Evolutionary conservation across 2,329 filamentous ascomycete species (phyloP).

Genomic region (Aspergillus sp.): DNA sequence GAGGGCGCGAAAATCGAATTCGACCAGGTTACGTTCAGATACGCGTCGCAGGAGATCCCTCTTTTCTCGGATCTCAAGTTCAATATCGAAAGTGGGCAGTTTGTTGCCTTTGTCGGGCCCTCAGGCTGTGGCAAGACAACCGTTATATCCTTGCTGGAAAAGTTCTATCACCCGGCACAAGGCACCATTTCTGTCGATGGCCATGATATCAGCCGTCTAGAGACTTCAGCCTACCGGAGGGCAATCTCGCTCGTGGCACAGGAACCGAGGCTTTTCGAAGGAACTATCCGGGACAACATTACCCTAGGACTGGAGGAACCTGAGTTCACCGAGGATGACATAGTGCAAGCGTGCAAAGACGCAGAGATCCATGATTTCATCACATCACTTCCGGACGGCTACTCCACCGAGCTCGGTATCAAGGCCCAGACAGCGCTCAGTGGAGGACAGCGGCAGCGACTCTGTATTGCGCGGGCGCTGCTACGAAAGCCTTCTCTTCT

Average conservation of each 20-base stretch:
- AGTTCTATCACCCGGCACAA: constrained; percentile 67
- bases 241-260: constrained; percentile 40
- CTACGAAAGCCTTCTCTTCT: constrained; percentile 53
- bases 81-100: constrained; percentile 49
- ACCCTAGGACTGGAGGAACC: constrained; percentile 43
- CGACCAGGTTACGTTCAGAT: neutral
- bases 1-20: neutral
- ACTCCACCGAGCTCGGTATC: constrained; percentile 48
- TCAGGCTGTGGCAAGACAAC: constrained; percentile 65
- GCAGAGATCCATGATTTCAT: constrained; percentile 57
- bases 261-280: constrained; percentile 47
- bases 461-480: constrained; percentile 56
- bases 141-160: constrained; percentile 60
- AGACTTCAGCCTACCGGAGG: constrained; percentile 30
- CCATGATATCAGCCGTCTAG: constrained; percentile 27
- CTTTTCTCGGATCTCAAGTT: constrained; percentile 1
- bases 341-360: constrained; percentile 49
- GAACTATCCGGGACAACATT: constrained; percentile 49
- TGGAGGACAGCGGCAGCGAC: constrained; percentile 57
- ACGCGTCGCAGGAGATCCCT: neutral
- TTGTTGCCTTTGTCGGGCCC: constrained; percentile 56
- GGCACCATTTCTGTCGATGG: constrained; percentile 40
- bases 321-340: constrained; percentile 35
- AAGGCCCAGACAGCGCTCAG: constrained; percentile 50
- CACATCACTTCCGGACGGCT: constrained; percentile 51